A percentile compares a stretch with the other conserved stretches of the same genome.
phyloP scores from a whole-genome alignment of 2,329 filamentous ascomycete genomes.

The Apiospora marii region DNA sequence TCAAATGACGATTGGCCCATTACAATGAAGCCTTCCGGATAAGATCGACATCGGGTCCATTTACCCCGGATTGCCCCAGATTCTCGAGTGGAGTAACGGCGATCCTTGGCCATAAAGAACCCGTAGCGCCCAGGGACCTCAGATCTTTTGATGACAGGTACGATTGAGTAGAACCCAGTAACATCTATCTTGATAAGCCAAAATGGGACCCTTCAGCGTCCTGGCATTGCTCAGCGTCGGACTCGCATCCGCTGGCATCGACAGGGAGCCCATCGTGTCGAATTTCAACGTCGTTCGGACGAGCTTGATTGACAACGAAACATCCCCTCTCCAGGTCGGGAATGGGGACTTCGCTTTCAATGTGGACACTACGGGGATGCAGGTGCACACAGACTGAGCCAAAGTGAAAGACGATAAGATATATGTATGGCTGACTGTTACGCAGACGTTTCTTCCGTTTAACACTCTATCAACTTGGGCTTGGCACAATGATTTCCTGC shows the following conservation, averaged over 20 bases:
- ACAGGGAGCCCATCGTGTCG: conserved; percentile 34
- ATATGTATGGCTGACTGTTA: background rate
- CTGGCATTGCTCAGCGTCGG: background rate
- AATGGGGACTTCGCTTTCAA: conserved; percentile 43
- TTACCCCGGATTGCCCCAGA: conserved; percentile 16
- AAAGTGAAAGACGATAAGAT: too few relatives aligned
- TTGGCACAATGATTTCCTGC: conserved; percentile 45
- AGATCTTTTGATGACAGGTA: background rate
- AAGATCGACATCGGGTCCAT: background rate
- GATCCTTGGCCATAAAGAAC: background rate
- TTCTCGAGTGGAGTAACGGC: background rate
- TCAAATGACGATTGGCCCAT: too few relatives aligned
- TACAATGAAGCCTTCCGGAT: too few relatives aligned
- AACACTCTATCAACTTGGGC: conserved; percentile 41
- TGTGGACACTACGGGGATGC: conserved; percentile 42
- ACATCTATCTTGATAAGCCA: accelerated
- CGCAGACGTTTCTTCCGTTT: conserved; percentile 38
- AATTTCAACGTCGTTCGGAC: conserved; percentile 37
- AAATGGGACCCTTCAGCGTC: background rate
- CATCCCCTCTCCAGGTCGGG: conserved; percentile 40
- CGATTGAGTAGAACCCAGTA: background rate
- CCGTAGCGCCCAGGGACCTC: background rate
- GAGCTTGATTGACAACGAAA: conserved; percentile 36
- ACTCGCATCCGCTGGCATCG: background rate
- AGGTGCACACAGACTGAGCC: conserved; percentile 26